Percentiles rank a stretch among this genome's conserved stretches.
Evolutionary conservation across 1,284 basidiomycete genomes (phyloP).

Genomic region (Naganishia liquefaciens): DNA sequence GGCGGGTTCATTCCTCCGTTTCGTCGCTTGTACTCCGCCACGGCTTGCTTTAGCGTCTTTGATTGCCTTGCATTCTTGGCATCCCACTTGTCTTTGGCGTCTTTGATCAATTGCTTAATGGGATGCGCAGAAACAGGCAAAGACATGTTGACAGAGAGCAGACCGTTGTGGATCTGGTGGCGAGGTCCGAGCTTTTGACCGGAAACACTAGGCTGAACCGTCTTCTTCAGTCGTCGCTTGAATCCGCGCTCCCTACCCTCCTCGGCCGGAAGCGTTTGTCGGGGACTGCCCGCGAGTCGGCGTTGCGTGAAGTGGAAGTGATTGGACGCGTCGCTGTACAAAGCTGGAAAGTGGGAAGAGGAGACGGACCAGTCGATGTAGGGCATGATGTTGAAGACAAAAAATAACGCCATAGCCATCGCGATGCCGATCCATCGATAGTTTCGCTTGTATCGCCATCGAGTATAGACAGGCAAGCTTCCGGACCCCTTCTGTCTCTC

Average conservation of each 20-base stretch:
- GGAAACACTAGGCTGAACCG: not conserved
- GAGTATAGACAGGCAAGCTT: constrained; percentile 21
- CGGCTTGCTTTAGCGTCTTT: constrained; percentile 60
- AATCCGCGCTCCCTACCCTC: not conserved
- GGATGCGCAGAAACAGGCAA: constrained; percentile 54
- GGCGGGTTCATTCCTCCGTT: constrained; percentile 55
- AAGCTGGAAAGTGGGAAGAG: not conserved
- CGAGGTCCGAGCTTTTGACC: not conserved
- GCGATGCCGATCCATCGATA: constrained; percentile 4
- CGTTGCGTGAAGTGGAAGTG: constrained; percentile 16
- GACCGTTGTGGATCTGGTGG: constrained; percentile 20
- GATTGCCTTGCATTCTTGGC: constrained; percentile 60
- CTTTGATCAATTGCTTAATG: constrained; percentile 60
- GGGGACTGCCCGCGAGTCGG: constrained; percentile 6
- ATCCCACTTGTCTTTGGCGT: constrained; percentile 59
- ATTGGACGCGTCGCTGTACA: not conserved
- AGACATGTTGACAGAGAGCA: constrained; percentile 27
- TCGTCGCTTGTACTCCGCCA: constrained; percentile 58
- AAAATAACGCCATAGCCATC: constrained; percentile 5
- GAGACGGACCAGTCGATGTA: constrained; percentile 14
- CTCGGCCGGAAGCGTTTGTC: not conserved
- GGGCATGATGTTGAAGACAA: not conserved
- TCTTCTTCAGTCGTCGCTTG: constrained; percentile 9
- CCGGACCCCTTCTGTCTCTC: not conserved
- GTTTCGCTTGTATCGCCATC: constrained; percentile 27